Evolutionary conservation across 331 rosid genomes (phyloP).

Genomic region (Dryas integrifolia): DNA sequence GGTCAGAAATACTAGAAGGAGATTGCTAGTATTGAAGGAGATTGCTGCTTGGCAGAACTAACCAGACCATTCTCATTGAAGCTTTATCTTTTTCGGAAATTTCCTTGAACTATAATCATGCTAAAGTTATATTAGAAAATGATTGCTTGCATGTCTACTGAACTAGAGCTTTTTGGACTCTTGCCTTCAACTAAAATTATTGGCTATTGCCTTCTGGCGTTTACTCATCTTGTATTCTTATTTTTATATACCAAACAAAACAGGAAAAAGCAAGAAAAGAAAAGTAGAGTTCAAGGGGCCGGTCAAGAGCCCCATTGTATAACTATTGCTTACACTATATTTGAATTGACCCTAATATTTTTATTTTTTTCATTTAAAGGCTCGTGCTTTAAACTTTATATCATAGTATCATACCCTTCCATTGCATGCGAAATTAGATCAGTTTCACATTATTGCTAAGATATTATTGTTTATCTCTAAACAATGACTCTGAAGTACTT

Average conservation of each 20-base stretch:
- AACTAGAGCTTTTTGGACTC: too few species aligned
- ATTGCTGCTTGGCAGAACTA: neutral
- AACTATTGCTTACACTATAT: too few species aligned
- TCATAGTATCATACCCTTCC: neutral
- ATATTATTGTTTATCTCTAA: conserved; percentile 1
- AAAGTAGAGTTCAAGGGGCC: too few species aligned
- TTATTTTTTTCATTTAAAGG: neutral
- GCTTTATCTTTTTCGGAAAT: neutral
- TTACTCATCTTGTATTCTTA: too few species aligned
- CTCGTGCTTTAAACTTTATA: conserved; percentile 4
- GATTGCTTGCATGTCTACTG: neutral
- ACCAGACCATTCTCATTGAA: neutral
- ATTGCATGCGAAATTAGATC: conserved; percentile 1
- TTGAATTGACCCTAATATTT: too few species aligned
- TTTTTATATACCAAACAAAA: too few species aligned
- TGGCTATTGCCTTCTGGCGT: too few species aligned
- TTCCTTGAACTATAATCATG: neutral
- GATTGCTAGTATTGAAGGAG: neutral
- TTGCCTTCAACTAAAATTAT: too few species aligned
- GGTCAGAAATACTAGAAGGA: neutral
- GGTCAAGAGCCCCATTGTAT: too few species aligned
- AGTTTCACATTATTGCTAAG: neutral
- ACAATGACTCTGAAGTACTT: neutral
- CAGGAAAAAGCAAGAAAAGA: too few species aligned
- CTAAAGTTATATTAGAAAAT: neutral